Conservation (phyloP, 306 rosid species). For the Rosa persica region DNA sequence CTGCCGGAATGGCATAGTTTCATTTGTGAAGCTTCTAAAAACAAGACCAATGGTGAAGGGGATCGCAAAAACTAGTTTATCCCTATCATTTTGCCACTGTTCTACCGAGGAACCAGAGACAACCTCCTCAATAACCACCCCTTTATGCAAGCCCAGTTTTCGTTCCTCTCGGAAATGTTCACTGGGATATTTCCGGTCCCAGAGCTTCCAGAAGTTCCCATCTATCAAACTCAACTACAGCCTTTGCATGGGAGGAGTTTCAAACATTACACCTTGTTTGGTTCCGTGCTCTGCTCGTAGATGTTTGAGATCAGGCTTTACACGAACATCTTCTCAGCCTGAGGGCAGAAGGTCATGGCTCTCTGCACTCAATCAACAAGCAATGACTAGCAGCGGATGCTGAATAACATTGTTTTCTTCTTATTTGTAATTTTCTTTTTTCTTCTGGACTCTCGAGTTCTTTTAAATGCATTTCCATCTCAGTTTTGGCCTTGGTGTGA, state of each 20-base stretch:
- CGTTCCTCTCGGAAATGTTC: slow-evolving; percentile 40
- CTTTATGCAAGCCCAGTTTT: slow-evolving; percentile 50
- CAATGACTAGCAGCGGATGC: slow-evolving; percentile 54
- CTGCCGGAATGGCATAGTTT: slow-evolving; percentile 83
- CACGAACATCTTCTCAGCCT: slow-evolving; percentile 49
- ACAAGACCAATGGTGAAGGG: slow-evolving; percentile 43
- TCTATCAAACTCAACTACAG: slow-evolving; percentile 51
- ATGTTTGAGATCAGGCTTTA: slow-evolving; percentile 52
- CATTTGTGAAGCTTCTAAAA: slow-evolving; percentile 66
- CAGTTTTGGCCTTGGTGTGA: neutral
- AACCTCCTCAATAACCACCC: slow-evolving; percentile 54
- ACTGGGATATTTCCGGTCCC: slow-evolving; percentile 49
- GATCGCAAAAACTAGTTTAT: slow-evolving; percentile 47
- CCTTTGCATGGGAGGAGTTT: slow-evolving; percentile 54
- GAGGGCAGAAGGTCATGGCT: slow-evolving; percentile 74
- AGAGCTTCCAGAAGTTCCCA: slow-evolving; percentile 66
- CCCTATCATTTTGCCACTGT: slow-evolving; percentile 67
- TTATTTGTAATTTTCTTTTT: neutral
- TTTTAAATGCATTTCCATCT: neutral
- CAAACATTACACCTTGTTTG: slow-evolving; percentile 55
- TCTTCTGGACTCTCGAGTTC: neutral
- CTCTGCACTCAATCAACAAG: slow-evolving; percentile 72
- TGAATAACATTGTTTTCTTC: slow-evolving; percentile 20
- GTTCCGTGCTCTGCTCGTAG: slow-evolving; percentile 44
- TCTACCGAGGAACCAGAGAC: slow-evolving; percentile 50